Evolutionary conservation across 169 alveolate species (phyloP), one percentile per base, ranked within the genome.

Genomic region (Ichthyophthirius multifiliis): DNA sequence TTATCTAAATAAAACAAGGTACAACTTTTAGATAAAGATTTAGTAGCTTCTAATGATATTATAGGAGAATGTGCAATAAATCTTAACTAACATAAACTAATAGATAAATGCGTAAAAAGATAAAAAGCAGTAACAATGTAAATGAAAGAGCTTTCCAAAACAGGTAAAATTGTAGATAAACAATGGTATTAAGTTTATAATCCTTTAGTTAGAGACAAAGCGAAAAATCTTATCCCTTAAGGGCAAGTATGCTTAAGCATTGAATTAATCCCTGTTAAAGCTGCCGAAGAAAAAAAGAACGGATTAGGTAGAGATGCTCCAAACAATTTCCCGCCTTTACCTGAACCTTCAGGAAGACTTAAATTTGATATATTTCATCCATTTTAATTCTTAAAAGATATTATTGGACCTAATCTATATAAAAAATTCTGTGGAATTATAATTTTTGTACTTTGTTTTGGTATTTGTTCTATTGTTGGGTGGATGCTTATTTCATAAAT

Each of bases 241-340:
- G 94, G 94, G 18, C 48, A 89, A 64, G 86, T 85, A 31, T 44
- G 44, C 20, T 30, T 79, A 3, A 77, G 87, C 4, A 46, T 89
- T 43, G 94, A 89, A 75, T 44, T 82, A 2, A 10, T 89, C 41
- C 94, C 94, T n/a, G 44, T 81, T 10, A 23, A 34, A 34, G 71
- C 65, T 5, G 89, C 91, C 10, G 83, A 74, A 30, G 81, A 82
- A 39, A 31, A 65, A 30, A 43, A 64, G 27, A 89, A 89, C 83
- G 94, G 90, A 16, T 63, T 23, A 34, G 94, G 94, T 15, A 82
- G 91, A 83, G 86, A 89, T 67, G 83, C 91, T n/a, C 94, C 94
- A 5, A 89, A 89, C 83, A 65, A 67, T 12, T 85, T 67, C 62
- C 94, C 94, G 10, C 74, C 82, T 18, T 64, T 89, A 16, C 79